Base-by-base conservation (phyloP, 169 alveolate species). In the Plasmodium vinckei region DNA sequence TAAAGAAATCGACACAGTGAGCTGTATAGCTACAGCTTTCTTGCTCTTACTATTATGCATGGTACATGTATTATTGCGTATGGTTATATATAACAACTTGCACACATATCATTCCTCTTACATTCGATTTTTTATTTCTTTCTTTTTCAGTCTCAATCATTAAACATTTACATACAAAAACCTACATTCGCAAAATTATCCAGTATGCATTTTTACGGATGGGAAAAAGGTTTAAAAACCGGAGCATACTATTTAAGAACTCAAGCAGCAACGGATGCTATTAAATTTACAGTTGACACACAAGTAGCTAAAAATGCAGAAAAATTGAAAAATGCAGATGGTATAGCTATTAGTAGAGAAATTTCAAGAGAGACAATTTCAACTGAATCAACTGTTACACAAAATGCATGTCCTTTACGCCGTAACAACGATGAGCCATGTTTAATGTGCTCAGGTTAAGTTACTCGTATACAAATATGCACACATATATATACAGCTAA, bases 191-290 rank as follows among this genome's bases (percentile, higher is more conserved):
- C 99, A 65, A 97, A 97, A 92, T 95, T 98, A 72, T 95, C 99
- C 51, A 96, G 99, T 27, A 98, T 98, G 99, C 99, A 98, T 92
- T 98, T 98, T 92, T 98, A 98, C 90, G 99, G 99, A 46, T 98
- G 99, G 99, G 96, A 96, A 77, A 94, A 95, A 56, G 99, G 99
- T 3, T 95, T 98, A 39, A 98, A 98, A 92, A 98, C 99, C 9
- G 99, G 99, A 27, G 95, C 96, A 92, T 98, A 98, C 91, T 98
- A 98, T 92, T 87, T 98, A 64, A 95, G 99, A 75, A 96, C 99
- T 4, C 98, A 97, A 93, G 99, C 99, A 39, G 99, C 99, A 0
- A 97, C 99, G 13, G 99, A 98, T 68, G 99, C 99, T 4, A 98
- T 98, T 73, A 98, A 98, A 93, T 98, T 98, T 91, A 98, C 99